Conservation (phyloP, 2,329 filamentous ascomycete species). For the Septoria linicola region DNA sequence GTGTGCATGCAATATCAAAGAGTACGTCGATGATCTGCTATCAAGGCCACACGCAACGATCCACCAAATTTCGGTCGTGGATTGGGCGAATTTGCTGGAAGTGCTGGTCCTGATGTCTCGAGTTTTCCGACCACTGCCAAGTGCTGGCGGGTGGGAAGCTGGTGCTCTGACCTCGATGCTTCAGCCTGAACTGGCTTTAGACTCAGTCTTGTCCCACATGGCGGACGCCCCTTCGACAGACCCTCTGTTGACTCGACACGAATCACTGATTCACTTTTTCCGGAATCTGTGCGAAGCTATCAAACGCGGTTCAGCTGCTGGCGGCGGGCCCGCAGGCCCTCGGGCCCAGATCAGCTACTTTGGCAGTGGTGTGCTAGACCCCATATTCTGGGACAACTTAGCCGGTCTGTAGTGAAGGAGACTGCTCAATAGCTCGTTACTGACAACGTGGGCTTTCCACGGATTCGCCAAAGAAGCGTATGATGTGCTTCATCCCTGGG, state of each 20-base stretch:
- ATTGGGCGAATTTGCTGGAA: conserved; percentile 32
- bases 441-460: too few species aligned
- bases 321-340: conserved; percentile 6
- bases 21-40: conserved; percentile 33
- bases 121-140: conserved; percentile 20
- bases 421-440: too few species aligned
- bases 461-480: too few species aligned
- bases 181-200: conserved; percentile 26
- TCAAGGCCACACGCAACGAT: conserved; percentile 24
- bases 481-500: too few species aligned
- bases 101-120: conserved; percentile 28
- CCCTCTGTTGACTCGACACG: conserved; percentile 24
- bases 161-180: conserved; percentile 30
- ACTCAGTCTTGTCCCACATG: conserved; percentile 25
- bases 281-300: conserved; percentile 24
- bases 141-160: conserved; percentile 28
- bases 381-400: conserved; percentile 21
- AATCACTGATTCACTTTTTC: conserved; percentile 21
- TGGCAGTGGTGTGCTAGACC: conserved; percentile 23
- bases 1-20: conserved; percentile 30
- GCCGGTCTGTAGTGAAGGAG: conserved; percentile 7
- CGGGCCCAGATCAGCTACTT: conserved; percentile 9
- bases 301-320: conserved; percentile 16
- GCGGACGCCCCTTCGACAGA: conserved; percentile 25
- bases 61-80: conserved; percentile 28